Percentiles rank a stretch among this genome's conserved stretches.
Evolutionary conservation across 805 yeast genomes (phyloP).

Genomic region (Metschnikowia dekortorum): DNA sequence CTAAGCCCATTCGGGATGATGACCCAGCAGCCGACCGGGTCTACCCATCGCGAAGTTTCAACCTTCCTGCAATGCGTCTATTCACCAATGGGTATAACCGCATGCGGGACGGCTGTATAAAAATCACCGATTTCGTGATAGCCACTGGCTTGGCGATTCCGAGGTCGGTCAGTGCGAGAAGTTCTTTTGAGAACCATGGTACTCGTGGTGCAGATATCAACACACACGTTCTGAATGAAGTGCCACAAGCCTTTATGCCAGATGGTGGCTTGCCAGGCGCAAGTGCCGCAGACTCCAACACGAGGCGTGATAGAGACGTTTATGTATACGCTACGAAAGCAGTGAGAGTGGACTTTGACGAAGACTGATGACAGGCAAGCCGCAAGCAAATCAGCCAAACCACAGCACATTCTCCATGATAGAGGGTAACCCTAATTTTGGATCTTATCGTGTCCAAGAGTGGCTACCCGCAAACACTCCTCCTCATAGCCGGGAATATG

Average conservation of each 20-base stretch:
- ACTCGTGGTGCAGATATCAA: neutral
- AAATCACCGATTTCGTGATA: conserved; percentile 50
- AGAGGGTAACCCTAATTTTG: neutral
- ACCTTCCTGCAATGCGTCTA: neutral
- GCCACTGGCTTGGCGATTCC: conserved; percentile 58
- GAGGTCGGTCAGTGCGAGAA: conserved; percentile 38
- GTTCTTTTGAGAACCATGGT: conserved; percentile 5
- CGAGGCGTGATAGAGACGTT: conserved; percentile 1
- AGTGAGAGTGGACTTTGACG: neutral
- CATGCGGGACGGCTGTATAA: conserved; percentile 33
- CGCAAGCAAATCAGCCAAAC: too few relatives aligned
- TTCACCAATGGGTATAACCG: conserved; percentile 2
- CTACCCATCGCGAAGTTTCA: neutral
- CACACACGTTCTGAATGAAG: neutral
- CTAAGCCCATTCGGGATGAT: neutral
- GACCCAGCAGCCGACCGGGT: too few relatives aligned
- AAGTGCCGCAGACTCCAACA: neutral
- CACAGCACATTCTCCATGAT: too few relatives aligned
- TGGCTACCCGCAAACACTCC: conserved; percentile 63
- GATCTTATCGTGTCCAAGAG: conserved; percentile 55
- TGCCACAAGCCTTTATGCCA: neutral
- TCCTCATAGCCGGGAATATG: conserved; percentile 82
- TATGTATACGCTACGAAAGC: conserved; percentile 2
- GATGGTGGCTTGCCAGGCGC: neutral
- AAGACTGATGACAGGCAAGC: neutral